Conservation (phyloP, 2,329 filamentous ascomycete genomes). For the Aspergillus japonicus region DNA sequence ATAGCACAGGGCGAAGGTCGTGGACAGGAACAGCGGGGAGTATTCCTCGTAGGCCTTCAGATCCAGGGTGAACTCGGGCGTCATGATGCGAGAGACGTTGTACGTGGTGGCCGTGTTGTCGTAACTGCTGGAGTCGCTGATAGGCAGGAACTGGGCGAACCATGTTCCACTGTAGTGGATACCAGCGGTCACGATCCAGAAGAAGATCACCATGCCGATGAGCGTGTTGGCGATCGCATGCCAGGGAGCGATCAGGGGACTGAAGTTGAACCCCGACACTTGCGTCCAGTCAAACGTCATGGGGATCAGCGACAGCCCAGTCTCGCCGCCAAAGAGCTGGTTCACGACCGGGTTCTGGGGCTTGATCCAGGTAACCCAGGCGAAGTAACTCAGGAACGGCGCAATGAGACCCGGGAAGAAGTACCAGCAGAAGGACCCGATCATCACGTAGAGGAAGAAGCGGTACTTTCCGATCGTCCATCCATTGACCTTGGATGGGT, state of each 20-base stretch:
- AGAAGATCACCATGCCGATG: constrained; percentile 66
- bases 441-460: constrained; percentile 62
- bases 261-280: constrained; percentile 66
- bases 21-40: constrained; percentile 62
- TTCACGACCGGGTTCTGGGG: constrained; percentile 68
- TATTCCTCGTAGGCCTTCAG: constrained; percentile 64
- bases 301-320: constrained; percentile 66
- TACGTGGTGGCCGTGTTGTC: constrained; percentile 67
- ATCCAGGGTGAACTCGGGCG: constrained; percentile 61
- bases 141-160: constrained; percentile 65
- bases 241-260: constrained; percentile 69
- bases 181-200: constrained; percentile 57
- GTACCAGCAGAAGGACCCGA: constrained; percentile 62
- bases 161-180: constrained; percentile 67
- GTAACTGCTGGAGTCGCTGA: constrained; percentile 68
- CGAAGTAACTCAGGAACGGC: constrained; percentile 68
- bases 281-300: constrained; percentile 78
- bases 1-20: constrained; percentile 68
- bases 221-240: constrained; percentile 72
- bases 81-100: constrained; percentile 64
- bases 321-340: constrained; percentile 69
- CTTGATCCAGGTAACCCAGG: constrained; percentile 69
- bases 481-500: constrained; percentile 59
- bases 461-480: constrained; percentile 65
- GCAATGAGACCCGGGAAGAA: constrained; percentile 69